These are phyloP conservation scores for Alternaria longipes DNA, from an alignment of 2,329 filamentous ascomycete genomes.

Conservation along the genomic window DNA sequence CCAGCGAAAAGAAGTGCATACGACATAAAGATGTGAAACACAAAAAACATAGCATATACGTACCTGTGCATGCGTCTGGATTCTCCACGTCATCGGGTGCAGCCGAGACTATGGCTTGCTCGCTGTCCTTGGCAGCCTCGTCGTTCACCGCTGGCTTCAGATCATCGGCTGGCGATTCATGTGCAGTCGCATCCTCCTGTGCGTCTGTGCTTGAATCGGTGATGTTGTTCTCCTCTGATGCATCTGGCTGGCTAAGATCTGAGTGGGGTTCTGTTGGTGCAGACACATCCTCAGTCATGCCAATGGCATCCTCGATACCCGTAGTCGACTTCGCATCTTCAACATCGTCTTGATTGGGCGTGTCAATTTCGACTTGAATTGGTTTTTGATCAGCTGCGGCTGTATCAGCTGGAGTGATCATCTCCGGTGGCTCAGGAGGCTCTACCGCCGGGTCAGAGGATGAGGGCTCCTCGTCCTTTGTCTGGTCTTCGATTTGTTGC, in stretches of 20 bases:
- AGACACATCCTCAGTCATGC: neutral
- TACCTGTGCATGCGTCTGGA: slow-evolving; percentile 26
- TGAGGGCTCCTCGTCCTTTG: neutral
- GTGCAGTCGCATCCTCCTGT: slow-evolving; percentile 9
- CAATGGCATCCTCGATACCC: neutral
- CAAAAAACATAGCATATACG: slow-evolving; percentile 18
- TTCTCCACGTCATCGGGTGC: slow-evolving; percentile 12
- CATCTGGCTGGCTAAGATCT: neutral
- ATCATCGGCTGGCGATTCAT: slow-evolving; percentile 7
- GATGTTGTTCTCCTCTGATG: neutral
- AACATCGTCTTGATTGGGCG: neutral
- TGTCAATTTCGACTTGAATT: neutral
- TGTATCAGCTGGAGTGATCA: neutral
- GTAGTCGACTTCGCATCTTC: neutral
- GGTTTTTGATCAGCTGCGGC: neutral
- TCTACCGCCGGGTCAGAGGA: neutral
- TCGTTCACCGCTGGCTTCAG: neutral
- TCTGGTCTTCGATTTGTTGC: neutral
- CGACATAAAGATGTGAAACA: slow-evolving; percentile 12
- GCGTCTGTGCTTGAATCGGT: slow-evolving; percentile 4
- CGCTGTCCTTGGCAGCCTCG: slow-evolving; percentile 10
- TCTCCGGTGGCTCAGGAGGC: neutral
- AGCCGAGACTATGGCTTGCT: slow-evolving; percentile 10
- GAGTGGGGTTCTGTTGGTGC: neutral
- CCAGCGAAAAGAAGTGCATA: slow-evolving; percentile 11